phyloP scores from a whole-genome alignment of 2,329 filamentous ascomycete species.

The Monascus ruber region DNA sequence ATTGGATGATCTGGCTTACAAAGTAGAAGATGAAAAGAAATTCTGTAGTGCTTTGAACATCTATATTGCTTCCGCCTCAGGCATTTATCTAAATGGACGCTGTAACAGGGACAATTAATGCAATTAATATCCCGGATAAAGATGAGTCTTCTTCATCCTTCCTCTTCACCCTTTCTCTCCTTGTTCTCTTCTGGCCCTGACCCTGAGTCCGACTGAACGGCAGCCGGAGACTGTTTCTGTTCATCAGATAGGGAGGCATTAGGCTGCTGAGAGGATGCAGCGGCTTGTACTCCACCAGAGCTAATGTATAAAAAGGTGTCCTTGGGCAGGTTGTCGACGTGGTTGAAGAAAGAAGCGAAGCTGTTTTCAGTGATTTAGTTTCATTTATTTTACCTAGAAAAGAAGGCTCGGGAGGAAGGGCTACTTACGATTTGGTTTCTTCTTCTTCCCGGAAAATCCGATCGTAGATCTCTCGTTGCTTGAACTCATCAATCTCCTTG shows the following conservation, averaged over 20 bases:
- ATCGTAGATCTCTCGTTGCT: conserved; percentile 82
- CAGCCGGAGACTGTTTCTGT: conserved; percentile 18
- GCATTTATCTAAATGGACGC: no score
- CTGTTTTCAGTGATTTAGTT: conserved; percentile 27
- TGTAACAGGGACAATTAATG: neutral
- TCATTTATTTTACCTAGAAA: neutral
- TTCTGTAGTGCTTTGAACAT: no score
- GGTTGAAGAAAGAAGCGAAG: conserved; percentile 68
- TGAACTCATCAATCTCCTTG: conserved; percentile 73
- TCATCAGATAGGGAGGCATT: conserved; percentile 3
- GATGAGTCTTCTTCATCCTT: conserved; percentile 2
- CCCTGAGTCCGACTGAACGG: conserved; percentile 21
- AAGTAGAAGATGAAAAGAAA: no score
- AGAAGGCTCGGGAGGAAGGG: neutral
- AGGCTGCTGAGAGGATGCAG: conserved; percentile 26
- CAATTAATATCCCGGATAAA: conserved; percentile 20
- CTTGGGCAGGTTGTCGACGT: conserved; percentile 62
- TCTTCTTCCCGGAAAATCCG: conserved; percentile 86
- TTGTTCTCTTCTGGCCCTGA: conserved; percentile 11
- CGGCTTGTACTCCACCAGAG: conserved; percentile 54
- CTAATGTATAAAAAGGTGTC: conserved; percentile 67
- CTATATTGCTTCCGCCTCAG: no score
- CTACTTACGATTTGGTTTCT: conserved; percentile 67
- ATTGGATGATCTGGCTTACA: no score
- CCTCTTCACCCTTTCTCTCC: conserved; percentile 12